Conservation (phyloP, 202 grass and related monocot genomes). For the Schoenoplectus tabernaemontani region DNA sequence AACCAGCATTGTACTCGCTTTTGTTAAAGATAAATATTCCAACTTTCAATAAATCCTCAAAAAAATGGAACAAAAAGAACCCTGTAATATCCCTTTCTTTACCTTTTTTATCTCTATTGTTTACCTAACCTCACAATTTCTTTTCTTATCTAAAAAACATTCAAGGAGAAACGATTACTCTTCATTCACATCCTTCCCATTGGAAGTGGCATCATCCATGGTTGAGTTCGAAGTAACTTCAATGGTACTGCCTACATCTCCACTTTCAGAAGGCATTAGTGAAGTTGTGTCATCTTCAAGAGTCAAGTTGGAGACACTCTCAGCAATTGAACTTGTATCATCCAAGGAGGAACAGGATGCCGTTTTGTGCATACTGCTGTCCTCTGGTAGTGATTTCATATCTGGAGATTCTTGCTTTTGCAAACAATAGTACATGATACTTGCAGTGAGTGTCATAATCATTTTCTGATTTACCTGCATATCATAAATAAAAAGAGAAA, state of each 20-base stretch:
- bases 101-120: slow-evolving; percentile 1
- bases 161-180: slow-evolving; percentile 18
- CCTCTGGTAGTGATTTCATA: slow-evolving; percentile 41
- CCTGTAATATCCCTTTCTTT: neutral
- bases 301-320: slow-evolving; percentile 41
- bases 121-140: slow-evolving; percentile 12
- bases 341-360: slow-evolving; percentile 27
- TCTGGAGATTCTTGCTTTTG: slow-evolving; percentile 47
- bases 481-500: slow-evolving; percentile 11
- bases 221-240: slow-evolving; percentile 18
- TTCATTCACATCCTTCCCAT: slow-evolving; percentile 32
- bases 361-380: slow-evolving; percentile 20
- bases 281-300: slow-evolving; percentile 26
- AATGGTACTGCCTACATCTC: slow-evolving; percentile 14
- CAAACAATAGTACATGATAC: slow-evolving; percentile 94
- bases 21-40: neutral
- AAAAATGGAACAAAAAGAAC: neutral
- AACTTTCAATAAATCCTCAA: neutral
- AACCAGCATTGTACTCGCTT: neutral
- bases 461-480: slow-evolving; percentile 98
- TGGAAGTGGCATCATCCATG: slow-evolving; percentile 47
- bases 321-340: slow-evolving; percentile 52
- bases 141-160: neutral
- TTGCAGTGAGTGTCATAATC: slow-evolving; percentile 87
- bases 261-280: slow-evolving; percentile 22